Evolutionary conservation across 352 stramenopile species (phyloP).

Genomic region (Blastocystis sp.): DNA sequence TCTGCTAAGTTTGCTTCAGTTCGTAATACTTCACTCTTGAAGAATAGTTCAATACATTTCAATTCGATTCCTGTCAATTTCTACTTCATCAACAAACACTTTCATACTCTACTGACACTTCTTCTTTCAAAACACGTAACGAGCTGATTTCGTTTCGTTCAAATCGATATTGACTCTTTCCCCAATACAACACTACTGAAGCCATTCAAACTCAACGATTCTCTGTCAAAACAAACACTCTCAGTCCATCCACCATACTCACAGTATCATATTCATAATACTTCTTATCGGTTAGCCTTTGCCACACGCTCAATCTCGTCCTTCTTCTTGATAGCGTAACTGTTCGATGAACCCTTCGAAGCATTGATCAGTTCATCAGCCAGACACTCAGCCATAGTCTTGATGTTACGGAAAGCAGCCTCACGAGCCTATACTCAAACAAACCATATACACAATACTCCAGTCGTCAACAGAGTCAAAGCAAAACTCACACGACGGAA

Average conservation of each 20-base stretch:
- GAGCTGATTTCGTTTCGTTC: neutral
- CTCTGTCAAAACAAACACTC: neutral
- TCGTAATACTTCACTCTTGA: neutral
- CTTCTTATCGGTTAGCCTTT: no score
- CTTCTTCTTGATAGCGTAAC: no score
- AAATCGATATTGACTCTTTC: neutral
- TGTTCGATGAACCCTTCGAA: no score
- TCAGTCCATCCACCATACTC: constrained; percentile 11
- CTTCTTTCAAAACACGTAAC: neutral
- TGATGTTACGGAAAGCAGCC: no score
- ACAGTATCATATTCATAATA: constrained; percentile 76
- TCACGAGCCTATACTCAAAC: no score
- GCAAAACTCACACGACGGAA: no score
- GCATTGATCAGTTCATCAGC: no score
- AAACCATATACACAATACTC: no score
- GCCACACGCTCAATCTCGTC: no score
- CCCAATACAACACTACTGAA: neutral
- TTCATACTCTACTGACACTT: neutral
- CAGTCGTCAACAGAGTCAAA: no score
- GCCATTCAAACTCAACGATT: neutral
- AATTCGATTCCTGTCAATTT: neutral
- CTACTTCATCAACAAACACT: neutral
- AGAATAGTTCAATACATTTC: neutral
- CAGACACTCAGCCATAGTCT: no score
- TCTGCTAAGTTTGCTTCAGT: neutral